Evolutionary conservation across 306 rosid genomes (phyloP).

Genomic region (Castanospermum australe): DNA sequence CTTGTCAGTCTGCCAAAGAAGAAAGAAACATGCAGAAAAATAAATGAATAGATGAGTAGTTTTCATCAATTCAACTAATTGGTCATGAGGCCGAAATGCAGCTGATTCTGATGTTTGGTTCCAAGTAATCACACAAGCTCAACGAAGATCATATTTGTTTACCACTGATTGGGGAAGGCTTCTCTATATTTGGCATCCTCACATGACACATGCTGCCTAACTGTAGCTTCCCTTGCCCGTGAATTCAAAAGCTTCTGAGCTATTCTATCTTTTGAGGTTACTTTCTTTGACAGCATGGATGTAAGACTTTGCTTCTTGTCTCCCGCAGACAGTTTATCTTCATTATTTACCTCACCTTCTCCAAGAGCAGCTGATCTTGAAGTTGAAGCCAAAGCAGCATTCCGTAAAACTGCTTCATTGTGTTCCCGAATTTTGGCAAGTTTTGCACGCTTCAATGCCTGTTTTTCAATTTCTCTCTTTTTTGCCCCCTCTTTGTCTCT

Average conservation of each 20-base stretch:
- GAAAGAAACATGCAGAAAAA: not conserved
- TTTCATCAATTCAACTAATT: not conserved
- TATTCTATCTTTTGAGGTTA: constrained; percentile 71
- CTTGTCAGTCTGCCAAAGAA: constrained; percentile 9
- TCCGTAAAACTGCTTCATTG: constrained; percentile 71
- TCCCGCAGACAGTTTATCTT: constrained; percentile 29
- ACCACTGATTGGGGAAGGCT: constrained; percentile 84
- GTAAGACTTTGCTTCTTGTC: constrained; percentile 66
- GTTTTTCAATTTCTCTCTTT: constrained; percentile 56
- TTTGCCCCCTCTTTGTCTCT: constrained; percentile 54
- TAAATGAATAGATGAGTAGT: not conserved
- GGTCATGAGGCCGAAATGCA: not conserved
- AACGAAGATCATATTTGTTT: constrained; percentile 13
- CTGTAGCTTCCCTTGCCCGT: constrained; percentile 47
- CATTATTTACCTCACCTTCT: constrained; percentile 40
- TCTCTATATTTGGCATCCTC: constrained; percentile 66
- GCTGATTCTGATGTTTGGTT: constrained; percentile 25
- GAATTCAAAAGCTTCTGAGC: constrained; percentile 59
- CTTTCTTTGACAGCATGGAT: constrained; percentile 84
- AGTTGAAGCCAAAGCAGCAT: constrained; percentile 82
- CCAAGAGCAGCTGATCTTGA: constrained; percentile 64
- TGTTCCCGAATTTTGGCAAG: constrained; percentile 87
- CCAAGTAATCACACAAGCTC: constrained; percentile 6
- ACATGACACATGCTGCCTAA: constrained; percentile 41
- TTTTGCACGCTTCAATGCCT: constrained; percentile 66